Evolutionary conservation across 2,329 filamentous ascomycete genomes (phyloP).

Genomic region (Aspergillus bombycis): DNA sequence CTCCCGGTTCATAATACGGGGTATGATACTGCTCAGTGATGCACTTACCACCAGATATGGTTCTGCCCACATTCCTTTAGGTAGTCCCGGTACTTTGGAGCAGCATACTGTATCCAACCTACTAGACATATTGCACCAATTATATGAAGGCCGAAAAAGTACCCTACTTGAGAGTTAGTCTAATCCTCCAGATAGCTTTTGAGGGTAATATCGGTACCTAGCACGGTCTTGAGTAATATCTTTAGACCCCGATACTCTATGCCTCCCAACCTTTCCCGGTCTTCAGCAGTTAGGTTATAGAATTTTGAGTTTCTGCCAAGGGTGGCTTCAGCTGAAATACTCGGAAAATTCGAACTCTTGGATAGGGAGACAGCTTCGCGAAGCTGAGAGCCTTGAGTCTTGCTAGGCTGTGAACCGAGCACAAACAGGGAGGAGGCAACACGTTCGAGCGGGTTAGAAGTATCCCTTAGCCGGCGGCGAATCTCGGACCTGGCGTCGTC

Average conservation of each 20-base stretch:
- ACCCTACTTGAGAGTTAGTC: conserved; percentile 35
- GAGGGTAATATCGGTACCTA: conserved; percentile 32
- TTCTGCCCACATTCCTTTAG: conserved; percentile 44
- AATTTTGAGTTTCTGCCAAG: conserved; percentile 54
- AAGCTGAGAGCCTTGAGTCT: conserved; percentile 15
- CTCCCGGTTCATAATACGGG: background rate
- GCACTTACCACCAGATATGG: conserved; percentile 54
- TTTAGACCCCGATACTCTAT: conserved; percentile 57
- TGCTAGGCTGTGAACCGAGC: conserved; percentile 15
- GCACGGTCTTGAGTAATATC: conserved; percentile 52
- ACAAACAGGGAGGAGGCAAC: conserved; percentile 16
- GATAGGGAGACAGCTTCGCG: conserved; percentile 21
- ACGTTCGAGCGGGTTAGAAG: conserved; percentile 12
- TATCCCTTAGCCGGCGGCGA: conserved; percentile 5
- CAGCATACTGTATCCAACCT: conserved; percentile 50
- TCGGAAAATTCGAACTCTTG: conserved; percentile 38
- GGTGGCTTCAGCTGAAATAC: conserved; percentile 48
- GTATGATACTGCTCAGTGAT: background rate
- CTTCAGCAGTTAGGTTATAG: conserved; percentile 44
- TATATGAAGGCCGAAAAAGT: conserved; percentile 51
- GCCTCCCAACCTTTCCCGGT: conserved; percentile 53
- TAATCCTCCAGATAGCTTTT: background rate
- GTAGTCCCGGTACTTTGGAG: conserved; percentile 47
- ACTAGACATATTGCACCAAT: conserved; percentile 54
- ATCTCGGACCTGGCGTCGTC: conserved; percentile 2